A percentile compares a stretch with the other conserved stretches of the same genome.
Evolutionary conservation across 1,284 basidiomycete species (phyloP).

Genomic region (Puccinia coronata): DNA sequence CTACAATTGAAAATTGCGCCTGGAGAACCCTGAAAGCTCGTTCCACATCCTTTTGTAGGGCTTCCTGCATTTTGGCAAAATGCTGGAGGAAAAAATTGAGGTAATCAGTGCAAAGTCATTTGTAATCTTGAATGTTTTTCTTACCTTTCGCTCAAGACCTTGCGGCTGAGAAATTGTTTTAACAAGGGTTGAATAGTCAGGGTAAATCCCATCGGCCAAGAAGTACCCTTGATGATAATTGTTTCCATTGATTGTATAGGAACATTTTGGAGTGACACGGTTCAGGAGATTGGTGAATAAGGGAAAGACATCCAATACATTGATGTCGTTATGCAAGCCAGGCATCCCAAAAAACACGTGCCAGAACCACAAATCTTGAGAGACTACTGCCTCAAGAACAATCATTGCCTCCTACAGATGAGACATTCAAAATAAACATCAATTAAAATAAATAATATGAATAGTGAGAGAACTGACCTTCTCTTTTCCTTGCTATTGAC

Average conservation of each 20-base stretch:
- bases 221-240: not conserved
- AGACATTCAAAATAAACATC: not conserved
- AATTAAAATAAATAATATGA: not conserved
- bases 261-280: too few relatives aligned
- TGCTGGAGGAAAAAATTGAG: too few relatives aligned
- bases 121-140: too few relatives aligned
- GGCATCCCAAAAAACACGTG: not conserved
- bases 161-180: too few relatives aligned
- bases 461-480: not conserved
- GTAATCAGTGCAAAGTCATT: too few relatives aligned
- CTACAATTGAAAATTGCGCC: not conserved
- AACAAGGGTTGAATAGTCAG: too few relatives aligned
- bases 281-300: not conserved
- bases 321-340: conserved; percentile 7
- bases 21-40: not conserved
- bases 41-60: not conserved
- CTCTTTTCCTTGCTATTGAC: not conserved
- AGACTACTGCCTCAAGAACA: not conserved
- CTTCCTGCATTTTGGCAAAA: not conserved
- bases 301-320: not conserved
- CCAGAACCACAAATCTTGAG: not conserved
- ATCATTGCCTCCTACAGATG: not conserved
- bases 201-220: too few relatives aligned
- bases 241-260: conserved; percentile 5
- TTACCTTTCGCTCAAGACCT: too few relatives aligned